Evolutionary conservation across 2,329 filamentous ascomycete genomes (phyloP).

Genomic region (Pezicula carpinea): DNA sequence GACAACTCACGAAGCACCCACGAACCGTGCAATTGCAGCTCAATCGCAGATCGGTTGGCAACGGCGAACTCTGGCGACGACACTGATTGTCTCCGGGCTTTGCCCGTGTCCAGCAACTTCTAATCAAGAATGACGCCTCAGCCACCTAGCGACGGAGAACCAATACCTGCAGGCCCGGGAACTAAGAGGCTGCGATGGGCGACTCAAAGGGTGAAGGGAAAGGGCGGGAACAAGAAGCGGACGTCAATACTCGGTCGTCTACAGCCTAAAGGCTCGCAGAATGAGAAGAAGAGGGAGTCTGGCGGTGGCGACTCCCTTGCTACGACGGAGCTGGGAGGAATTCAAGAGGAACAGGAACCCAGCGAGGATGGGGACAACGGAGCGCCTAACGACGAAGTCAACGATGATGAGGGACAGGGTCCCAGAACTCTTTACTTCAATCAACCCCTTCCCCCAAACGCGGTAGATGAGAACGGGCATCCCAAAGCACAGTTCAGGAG

Average conservation of each 20-base stretch:
- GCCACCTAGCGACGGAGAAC: conserved; percentile 35
- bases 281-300: conserved; percentile 64
- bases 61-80: not conserved
- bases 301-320: conserved; percentile 29
- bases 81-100: conserved; percentile 1
- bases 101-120: conserved; percentile 9
- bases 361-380: conserved; percentile 27
- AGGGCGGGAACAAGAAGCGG: conserved; percentile 74
- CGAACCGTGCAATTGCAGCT: not conserved
- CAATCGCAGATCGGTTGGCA: not conserved
- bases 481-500: conserved; percentile 67
- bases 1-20: not conserved
- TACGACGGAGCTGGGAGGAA: conserved; percentile 28
- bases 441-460: conserved; percentile 66
- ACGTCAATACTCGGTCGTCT: conserved; percentile 75
- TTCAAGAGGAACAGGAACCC: conserved; percentile 21
- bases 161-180: conserved; percentile 45
- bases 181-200: conserved; percentile 91
- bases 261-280: conserved; percentile 52
- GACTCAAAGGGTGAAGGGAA: conserved; percentile 78
- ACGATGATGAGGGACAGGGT: conserved; percentile 33
- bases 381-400: no score
- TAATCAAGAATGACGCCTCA: conserved; percentile 24
- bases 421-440: conserved; percentile 78
- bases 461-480: conserved; percentile 76